Evolutionary conservation across 2,329 filamentous ascomycete species (phyloP).

Genomic region (Hymenoscyphus salicellus): DNA sequence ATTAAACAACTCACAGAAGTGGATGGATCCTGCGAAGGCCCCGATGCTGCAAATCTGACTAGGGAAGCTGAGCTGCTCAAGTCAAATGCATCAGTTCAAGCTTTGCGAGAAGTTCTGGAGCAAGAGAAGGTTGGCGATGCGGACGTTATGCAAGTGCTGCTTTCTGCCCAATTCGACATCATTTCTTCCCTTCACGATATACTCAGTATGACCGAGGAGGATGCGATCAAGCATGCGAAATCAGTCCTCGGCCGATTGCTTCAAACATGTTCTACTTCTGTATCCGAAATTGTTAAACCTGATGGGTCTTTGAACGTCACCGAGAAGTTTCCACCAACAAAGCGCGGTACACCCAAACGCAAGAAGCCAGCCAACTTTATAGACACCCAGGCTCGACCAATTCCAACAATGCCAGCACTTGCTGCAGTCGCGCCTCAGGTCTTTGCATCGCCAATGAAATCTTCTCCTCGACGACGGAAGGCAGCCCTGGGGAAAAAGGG

Average conservation of each 20-base stretch:
- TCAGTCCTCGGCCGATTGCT: slow-evolving; percentile 74
- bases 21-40: slow-evolving; percentile 59
- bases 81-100: slow-evolving; percentile 75
- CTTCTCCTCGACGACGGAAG: slow-evolving; percentile 79
- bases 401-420: slow-evolving; percentile 41
- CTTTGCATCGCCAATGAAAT: slow-evolving; percentile 65
- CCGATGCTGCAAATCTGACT: slow-evolving; percentile 68
- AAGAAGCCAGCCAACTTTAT: slow-evolving; percentile 50
- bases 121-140: slow-evolving; percentile 80
- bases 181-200: slow-evolving; percentile 79
- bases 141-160: slow-evolving; percentile 73
- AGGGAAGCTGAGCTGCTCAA: slow-evolving; percentile 86
- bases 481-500: slow-evolving; percentile 62
- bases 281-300: slow-evolving; percentile 84
- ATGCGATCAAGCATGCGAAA: slow-evolving; percentile 78
- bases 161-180: slow-evolving; percentile 90
- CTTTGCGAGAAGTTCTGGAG: slow-evolving; percentile 72
- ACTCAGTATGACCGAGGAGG: slow-evolving; percentile 75
- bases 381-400: slow-evolving; percentile 20
- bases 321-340: slow-evolving; percentile 68
- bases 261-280: slow-evolving; percentile 68
- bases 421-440: slow-evolving; percentile 35
- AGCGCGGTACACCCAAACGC: slow-evolving; percentile 74
- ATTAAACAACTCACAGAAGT: slow-evolving; percentile 75
- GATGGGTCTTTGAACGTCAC: slow-evolving; percentile 63